Evolutionary conservation across 345 rosid species (phyloP).

Genomic region (Boechera stricta): DNA sequence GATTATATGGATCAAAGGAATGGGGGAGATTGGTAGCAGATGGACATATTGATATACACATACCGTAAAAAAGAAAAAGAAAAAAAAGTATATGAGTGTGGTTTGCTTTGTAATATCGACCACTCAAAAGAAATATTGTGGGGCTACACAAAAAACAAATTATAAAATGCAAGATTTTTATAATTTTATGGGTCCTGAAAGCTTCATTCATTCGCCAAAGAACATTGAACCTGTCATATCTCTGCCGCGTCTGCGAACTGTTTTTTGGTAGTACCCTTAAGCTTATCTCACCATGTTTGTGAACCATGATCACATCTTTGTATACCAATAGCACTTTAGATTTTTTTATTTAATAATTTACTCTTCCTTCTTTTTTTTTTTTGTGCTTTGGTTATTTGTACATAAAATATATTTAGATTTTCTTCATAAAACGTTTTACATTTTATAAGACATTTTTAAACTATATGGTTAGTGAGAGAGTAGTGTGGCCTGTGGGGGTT

Average conservation of each 20-base stretch:
- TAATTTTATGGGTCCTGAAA: constrained; percentile 36
- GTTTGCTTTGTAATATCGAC: constrained; percentile 26
- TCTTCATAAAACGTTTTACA: not conserved
- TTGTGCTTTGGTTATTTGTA: not conserved
- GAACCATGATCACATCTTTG: constrained; percentile 11
- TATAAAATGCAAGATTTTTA: not conserved
- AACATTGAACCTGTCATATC: constrained; percentile 43
- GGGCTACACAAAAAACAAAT: constrained; percentile 3
- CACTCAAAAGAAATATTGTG: constrained; percentile 22
- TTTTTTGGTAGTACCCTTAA: constrained; percentile 22
- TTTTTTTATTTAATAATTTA: constrained; percentile 1
- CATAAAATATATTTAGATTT: not conserved
- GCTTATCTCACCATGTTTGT: constrained; percentile 29
- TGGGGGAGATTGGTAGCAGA: constrained; percentile 23
- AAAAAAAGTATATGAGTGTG: constrained; percentile 14
- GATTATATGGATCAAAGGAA: constrained; percentile 26
- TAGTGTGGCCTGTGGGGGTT: constrained; percentile 8
- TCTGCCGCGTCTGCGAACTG: constrained; percentile 29
- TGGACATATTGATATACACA: constrained; percentile 8
- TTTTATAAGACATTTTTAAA: not conserved
- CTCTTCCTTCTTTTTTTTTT: not conserved
- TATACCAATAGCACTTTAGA: not conserved
- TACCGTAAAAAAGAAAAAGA: not conserved
- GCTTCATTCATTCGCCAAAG: constrained; percentile 26
- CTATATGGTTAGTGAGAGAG: not conserved